These are phyloP conservation scores for Mortierella sp. DNA, from an alignment of 371 early-diverging fungal genomes.

Conservation along the genomic window DNA sequence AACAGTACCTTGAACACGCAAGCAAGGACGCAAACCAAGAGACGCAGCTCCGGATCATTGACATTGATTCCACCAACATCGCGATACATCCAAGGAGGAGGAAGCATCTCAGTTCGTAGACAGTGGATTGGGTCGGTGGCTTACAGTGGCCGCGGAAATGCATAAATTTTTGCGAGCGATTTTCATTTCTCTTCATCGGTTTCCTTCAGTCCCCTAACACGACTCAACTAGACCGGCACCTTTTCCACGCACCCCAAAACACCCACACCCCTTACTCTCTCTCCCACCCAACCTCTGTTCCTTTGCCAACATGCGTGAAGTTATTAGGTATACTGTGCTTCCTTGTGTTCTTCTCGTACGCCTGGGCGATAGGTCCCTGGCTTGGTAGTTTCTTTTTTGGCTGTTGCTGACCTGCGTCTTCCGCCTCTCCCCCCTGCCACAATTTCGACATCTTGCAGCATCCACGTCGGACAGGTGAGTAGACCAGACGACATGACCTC, in stretches of 20 bases:
- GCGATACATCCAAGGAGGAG: background rate
- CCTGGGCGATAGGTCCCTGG: too few relatives aligned
- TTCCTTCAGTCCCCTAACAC: constrained; percentile 51
- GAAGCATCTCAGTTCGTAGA: background rate
- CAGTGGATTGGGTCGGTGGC: background rate
- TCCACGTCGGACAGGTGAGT: constrained; percentile 80
- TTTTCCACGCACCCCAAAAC: background rate
- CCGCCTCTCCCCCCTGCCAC: constrained; percentile 32
- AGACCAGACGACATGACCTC: background rate
- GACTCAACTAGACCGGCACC: constrained; percentile 49
- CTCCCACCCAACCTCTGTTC: background rate
- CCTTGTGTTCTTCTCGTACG: too few relatives aligned
- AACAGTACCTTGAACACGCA: background rate
- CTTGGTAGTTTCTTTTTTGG: too few relatives aligned
- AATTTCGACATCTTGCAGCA: constrained; percentile 57
- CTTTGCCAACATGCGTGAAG: constrained; percentile 89
- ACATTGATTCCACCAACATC: constrained; percentile 13
- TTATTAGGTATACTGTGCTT: constrained; percentile 60
- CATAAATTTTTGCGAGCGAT: constrained; percentile 8
- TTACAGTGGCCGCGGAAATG: background rate
- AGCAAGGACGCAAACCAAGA: background rate
- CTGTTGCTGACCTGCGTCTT: background rate
- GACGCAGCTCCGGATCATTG: constrained; percentile 4
- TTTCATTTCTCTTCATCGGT: constrained; percentile 45
- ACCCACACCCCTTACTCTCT: constrained; percentile 2